Evolutionary conservation across 306 rosid genomes (phyloP).

Genomic region (Cicer yamashitae): DNA sequence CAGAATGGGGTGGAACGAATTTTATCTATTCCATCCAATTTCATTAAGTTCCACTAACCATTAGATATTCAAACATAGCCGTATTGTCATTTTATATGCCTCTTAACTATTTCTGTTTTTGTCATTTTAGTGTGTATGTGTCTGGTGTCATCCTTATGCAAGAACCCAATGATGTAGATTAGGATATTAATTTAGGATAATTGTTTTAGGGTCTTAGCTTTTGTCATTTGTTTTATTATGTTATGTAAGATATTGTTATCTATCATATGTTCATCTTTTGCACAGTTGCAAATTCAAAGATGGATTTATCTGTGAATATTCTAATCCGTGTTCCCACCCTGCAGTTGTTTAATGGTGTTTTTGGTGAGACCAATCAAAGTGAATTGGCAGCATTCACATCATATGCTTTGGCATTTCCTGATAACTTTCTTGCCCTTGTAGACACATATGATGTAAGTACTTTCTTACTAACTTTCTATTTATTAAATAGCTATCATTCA

Average conservation of each 20-base stretch:
- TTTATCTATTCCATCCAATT: background rate
- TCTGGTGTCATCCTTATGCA: background rate
- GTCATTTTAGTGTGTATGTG: background rate
- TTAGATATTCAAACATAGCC: background rate
- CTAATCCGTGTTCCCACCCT: slow-evolving; percentile 41
- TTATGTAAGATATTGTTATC: too few relatives aligned
- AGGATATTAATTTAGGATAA: background rate
- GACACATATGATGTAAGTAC: slow-evolving; percentile 95
- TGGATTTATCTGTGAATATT: slow-evolving; percentile 32
- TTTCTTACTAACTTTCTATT: slow-evolving; percentile 30
- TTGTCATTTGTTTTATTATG: too few relatives aligned
- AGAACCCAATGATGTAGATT: background rate
- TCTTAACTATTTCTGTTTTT: slow-evolving; percentile 23
- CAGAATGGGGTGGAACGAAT: background rate
- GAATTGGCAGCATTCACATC: slow-evolving; percentile 97
- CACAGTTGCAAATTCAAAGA: slow-evolving; percentile 27
- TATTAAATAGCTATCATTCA: slow-evolving; percentile 14
- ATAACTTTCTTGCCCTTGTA: slow-evolving; percentile 89
- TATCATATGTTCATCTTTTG: slow-evolving; percentile 18
- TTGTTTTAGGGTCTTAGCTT: too few relatives aligned
- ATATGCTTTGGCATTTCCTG: slow-evolving; percentile 95
- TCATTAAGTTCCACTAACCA: background rate
- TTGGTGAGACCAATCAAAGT: slow-evolving; percentile 95
- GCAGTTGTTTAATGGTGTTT: slow-evolving; percentile 77
- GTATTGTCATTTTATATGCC: background rate